phyloP scores from a whole-genome alignment of 352 stramenopile genomes.

The Phytophthora constricta region DNA sequence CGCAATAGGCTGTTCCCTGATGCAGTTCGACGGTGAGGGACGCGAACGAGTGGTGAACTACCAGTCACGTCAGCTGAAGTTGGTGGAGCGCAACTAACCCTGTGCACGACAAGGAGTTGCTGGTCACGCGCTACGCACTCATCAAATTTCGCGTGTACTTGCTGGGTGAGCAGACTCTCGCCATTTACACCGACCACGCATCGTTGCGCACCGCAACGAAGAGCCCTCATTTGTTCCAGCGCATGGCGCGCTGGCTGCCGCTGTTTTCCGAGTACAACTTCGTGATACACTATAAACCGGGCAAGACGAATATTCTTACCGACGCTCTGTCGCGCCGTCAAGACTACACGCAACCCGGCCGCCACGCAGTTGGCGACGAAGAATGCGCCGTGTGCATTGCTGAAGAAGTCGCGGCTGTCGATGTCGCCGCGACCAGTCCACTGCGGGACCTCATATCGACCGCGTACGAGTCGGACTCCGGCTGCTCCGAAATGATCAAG shows the following conservation, averaged over 20 bases:
- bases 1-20: not conserved
- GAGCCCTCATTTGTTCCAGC: not conserved
- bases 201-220: not conserved
- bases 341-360: not conserved
- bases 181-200: not conserved
- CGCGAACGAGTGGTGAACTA: not conserved
- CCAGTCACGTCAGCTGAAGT: not conserved
- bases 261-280: not conserved
- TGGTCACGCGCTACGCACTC: not conserved
- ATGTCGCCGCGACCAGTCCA: not conserved
- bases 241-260: not conserved
- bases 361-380: not conserved
- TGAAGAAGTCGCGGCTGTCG: slow-evolving; percentile 6
- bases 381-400: not conserved
- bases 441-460: not conserved
- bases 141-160: not conserved
- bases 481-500: not conserved
- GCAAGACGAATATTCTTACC: not conserved
- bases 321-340: not conserved
- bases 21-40: not conserved
- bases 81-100: not conserved
- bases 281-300: not conserved
- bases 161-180: not conserved
- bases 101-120: not conserved
- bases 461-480: not conserved